phyloP scores from a whole-genome alignment of 2,329 filamentous ascomycete species.

The Ascochyta koolunga region DNA sequence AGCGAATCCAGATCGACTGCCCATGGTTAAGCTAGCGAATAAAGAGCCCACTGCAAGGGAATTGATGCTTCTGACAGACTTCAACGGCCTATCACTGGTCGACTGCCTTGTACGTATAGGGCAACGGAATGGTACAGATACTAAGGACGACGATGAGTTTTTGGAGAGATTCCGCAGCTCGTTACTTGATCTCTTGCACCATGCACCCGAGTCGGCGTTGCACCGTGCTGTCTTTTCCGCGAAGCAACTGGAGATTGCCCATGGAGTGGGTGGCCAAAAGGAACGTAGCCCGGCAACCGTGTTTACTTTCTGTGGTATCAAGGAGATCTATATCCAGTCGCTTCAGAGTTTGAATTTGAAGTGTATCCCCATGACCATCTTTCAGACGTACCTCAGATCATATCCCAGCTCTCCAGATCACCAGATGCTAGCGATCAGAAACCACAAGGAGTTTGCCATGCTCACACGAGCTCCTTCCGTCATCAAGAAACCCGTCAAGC shows the following conservation, averaged over 20 bases:
- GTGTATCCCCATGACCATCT: constrained; percentile 54
- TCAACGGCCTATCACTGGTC: constrained; percentile 35
- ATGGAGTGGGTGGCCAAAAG: constrained; percentile 31
- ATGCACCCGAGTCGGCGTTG: constrained; percentile 50
- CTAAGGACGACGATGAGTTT: constrained; percentile 31
- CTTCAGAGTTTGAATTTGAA: constrained; percentile 34
- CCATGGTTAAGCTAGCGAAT: constrained; percentile 51
- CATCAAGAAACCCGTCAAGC: constrained; percentile 10
- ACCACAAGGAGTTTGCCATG: constrained; percentile 55
- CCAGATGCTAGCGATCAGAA: constrained; percentile 51
- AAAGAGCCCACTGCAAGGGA: constrained; percentile 35
- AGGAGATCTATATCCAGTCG: constrained; percentile 48
- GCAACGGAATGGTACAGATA: constrained; percentile 22
- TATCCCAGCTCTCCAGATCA: constrained; percentile 55
- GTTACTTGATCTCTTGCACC: constrained; percentile 46
- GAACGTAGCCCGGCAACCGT: constrained; percentile 44
- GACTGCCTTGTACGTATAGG: constrained; percentile 43
- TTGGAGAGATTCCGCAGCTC: constrained; percentile 37
- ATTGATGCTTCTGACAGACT: constrained; percentile 29
- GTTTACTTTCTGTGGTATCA: constrained; percentile 54
- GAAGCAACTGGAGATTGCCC: constrained; percentile 44
- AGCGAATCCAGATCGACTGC: constrained; percentile 50
- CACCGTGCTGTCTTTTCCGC: constrained; percentile 53
- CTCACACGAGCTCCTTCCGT: constrained; percentile 29
- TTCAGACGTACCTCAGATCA: constrained; percentile 52